These are phyloP conservation scores for Ceratobasidium sp. DNA, from an alignment of 1,284 basidiomycete species.

Conservation along the genomic window DNA sequence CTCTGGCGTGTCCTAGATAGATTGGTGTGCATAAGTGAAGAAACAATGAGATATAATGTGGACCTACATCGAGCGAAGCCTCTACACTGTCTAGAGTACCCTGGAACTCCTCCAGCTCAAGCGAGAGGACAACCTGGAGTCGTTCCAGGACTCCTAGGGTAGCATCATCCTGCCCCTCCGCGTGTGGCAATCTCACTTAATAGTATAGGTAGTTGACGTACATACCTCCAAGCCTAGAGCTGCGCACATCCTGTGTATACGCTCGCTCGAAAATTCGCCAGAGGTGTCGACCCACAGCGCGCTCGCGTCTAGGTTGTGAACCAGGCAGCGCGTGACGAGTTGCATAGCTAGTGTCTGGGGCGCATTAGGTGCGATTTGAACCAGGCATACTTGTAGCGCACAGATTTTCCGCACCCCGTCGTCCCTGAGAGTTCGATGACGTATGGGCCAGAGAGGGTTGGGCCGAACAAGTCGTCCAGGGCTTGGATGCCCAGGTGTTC, in stretches of 20 bases:
- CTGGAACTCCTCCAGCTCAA: slow-evolving; percentile 66
- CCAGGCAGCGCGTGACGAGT: slow-evolving; percentile 65
- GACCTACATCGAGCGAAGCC: slow-evolving; percentile 53
- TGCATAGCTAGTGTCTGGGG: slow-evolving; percentile 68
- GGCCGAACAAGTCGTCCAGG: slow-evolving; percentile 64
- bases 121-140: slow-evolving; percentile 65
- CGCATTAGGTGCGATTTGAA: not conserved
- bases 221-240: slow-evolving; percentile 56
- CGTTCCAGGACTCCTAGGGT: slow-evolving; percentile 52
- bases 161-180: not conserved
- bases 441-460: slow-evolving; percentile 57
- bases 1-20: slow-evolving; percentile 31
- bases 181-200: slow-evolving; percentile 50
- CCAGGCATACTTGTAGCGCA: slow-evolving; percentile 54
- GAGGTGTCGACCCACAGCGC: slow-evolving; percentile 77
- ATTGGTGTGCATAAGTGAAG: slow-evolving; percentile 44
- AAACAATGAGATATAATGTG: not conserved
- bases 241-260: slow-evolving; percentile 59
- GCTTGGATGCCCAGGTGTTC: slow-evolving; percentile 58
- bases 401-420: slow-evolving; percentile 71
- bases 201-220: not conserved
- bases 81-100: slow-evolving; percentile 62
- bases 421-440: slow-evolving; percentile 75
- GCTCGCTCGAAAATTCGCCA: slow-evolving; percentile 70
- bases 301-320: slow-evolving; percentile 54